A percentile compares a stretch with the other conserved stretches of the same genome.
These are phyloP conservation scores for Rubroshorea leprosula DNA, from an alignment of 345 rosid genomes.

Conservation along the genomic window DNA sequence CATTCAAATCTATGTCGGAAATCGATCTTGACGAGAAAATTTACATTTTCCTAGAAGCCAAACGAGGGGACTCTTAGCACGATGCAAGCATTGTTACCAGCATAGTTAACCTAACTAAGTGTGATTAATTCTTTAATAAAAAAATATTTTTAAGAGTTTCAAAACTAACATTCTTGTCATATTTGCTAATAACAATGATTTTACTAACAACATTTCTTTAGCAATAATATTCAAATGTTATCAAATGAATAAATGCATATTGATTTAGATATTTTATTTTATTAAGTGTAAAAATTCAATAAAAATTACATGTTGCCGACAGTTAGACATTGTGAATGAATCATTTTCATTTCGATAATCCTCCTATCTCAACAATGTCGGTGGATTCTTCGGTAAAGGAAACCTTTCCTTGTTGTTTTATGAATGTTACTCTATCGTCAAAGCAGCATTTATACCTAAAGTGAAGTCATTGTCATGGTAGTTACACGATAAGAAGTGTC, in stretches of 20 bases:
- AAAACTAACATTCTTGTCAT: conserved; percentile 15
- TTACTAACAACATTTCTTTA: too few relatives aligned
- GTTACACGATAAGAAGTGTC: conserved; percentile 14
- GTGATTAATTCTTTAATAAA: background rate
- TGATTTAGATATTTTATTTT: too few relatives aligned
- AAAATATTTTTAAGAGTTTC: background rate
- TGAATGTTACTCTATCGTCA: background rate
- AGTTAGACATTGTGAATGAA: too few relatives aligned
- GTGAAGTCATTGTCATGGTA: conserved; percentile 18
- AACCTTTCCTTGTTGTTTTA: background rate
- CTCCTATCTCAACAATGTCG: background rate
- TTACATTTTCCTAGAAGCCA: conserved; percentile 19
- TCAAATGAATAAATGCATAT: too few relatives aligned
- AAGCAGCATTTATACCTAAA: conserved; percentile 11
- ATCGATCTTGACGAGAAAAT: conserved; percentile 7
- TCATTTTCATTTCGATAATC: too few relatives aligned
- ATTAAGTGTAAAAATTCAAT: too few relatives aligned
- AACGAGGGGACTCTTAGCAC: conserved; percentile 24
- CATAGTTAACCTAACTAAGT: conserved; percentile 12
- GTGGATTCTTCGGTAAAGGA: conserved; percentile 4
- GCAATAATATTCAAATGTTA: too few relatives aligned
- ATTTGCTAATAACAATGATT: too few relatives aligned
- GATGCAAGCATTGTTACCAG: conserved; percentile 18
- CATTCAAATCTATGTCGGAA: conserved; percentile 14
- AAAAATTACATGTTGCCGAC: too few relatives aligned